These are phyloP conservation scores for Digitaria exilis DNA, from an alignment of 202 grass and related monocot genomes.

Conservation along the genomic window DNA sequence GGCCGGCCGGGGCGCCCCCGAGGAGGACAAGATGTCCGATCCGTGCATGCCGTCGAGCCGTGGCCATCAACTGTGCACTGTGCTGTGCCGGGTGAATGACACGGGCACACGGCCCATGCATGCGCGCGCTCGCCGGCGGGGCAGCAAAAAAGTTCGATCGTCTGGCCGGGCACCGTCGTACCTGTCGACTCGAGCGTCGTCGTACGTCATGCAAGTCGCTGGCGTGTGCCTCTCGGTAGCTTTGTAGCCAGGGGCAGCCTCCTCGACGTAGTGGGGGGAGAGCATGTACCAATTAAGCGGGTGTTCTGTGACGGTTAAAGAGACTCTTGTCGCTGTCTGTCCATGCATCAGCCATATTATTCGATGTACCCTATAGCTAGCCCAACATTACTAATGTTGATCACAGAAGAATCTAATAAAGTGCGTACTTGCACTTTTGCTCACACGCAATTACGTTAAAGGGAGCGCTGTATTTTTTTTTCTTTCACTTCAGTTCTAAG, in stretches of 20 bases:
- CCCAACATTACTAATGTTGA: conserved; percentile 14
- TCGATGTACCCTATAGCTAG: neutral
- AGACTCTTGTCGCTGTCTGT: conserved; percentile 4
- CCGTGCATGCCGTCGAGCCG: neutral
- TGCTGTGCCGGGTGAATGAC: neutral
- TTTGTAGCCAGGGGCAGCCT: conserved; percentile 12
- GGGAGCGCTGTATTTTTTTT: neutral
- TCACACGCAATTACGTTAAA: neutral
- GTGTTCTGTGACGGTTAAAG: neutral
- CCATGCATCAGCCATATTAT: neutral
- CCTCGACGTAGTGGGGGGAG: neutral
- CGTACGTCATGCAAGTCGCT: neutral
- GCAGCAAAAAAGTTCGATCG: conserved; percentile 15
- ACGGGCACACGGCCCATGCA: neutral
- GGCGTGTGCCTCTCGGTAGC: neutral
- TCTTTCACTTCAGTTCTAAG: neutral
- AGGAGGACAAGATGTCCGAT: neutral
- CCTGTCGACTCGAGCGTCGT: conserved; percentile 26
- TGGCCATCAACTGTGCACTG: neutral
- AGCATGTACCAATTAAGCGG: conserved; percentile 13
- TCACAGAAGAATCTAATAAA: neutral
- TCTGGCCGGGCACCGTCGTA: conserved; percentile 31
- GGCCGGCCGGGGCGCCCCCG: neutral
- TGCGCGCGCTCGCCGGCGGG: neutral
- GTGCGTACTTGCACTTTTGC: neutral